phyloP scores from a whole-genome alignment of 1,139 yeast species.

The Lodderomyces parapsilosis region DNA sequence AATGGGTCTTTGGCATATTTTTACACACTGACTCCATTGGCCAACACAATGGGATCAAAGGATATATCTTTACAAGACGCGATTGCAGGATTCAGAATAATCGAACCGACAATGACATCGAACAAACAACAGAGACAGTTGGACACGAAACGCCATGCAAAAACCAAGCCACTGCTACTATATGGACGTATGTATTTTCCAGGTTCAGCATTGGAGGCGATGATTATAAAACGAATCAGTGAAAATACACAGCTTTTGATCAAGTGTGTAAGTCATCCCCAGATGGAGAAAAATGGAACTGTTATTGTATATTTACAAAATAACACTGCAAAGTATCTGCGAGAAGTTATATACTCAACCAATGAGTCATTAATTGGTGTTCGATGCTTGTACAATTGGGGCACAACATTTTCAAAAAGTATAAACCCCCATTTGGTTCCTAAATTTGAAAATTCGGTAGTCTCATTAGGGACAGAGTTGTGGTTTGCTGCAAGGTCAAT shows the following conservation, averaged over 20 bases:
- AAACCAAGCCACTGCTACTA: conserved; percentile 11
- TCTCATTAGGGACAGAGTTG: conserved; percentile 79
- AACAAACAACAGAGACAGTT: background rate
- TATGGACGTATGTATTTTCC: conserved; percentile 93
- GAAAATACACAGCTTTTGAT: conserved; percentile 62
- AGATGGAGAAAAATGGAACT: conserved; percentile 52
- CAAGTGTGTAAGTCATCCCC: conserved; percentile 74
- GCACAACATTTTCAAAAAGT: conserved; percentile 22
- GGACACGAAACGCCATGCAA: conserved; percentile 3
- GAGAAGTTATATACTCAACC: conserved; percentile 83
- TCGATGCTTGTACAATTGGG: conserved; percentile 72
- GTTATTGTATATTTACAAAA: conserved; percentile 74
- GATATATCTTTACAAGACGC: conserved; percentile 66
- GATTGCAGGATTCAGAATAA: conserved; percentile 70
- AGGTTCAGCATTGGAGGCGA: conserved; percentile 82
- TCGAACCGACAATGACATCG: conserved; percentile 40
- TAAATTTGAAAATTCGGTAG: conserved; percentile 46
- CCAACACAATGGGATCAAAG: conserved; percentile 50
- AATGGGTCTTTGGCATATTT: conserved; percentile 85
- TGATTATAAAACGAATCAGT: conserved; percentile 69
- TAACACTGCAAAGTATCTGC: conserved; percentile 61
- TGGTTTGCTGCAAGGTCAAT: conserved; percentile 86
- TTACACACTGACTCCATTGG: conserved; percentile 63
- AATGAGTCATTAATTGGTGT: conserved; percentile 87
- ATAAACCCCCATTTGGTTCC: conserved; percentile 25